Base-by-base conservation (phyloP, 768 basidiomycete species). In the Podaxis mareebaensis region DNA sequence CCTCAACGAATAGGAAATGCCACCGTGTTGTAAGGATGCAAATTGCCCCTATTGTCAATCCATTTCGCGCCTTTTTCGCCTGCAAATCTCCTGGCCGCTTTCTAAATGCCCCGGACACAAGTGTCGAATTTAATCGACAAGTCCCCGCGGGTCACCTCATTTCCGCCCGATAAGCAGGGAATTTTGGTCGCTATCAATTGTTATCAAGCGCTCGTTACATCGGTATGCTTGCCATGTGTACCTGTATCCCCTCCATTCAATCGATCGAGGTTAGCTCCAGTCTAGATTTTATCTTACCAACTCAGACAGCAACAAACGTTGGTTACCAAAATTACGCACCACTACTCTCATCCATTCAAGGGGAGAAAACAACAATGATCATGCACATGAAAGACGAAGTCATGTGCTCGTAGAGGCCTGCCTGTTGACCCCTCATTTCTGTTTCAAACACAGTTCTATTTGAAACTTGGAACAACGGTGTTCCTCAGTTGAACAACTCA, bases 111-210 rank as follows among this genome's bases (percentile, higher is more conserved):
- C 22, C 17, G 42, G 56, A 28, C 56, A 42, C 42, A 28, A 12
- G 40, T 58, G 22, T 58, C 56, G 40, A 15, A 58, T 58, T 33
- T 44, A 42, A 38, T 44, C 56, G 56, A 28, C 39, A 24, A 46
- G 56, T 46, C 56, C 40, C 28, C 49, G 49, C 49, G 22, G 26
- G 11, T 51, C 20, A 15, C 24, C 26, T 51, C 42, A 17, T 44
- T 42, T 44, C 42, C 42, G 42, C 42, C 15, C 4, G 22, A 51
- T 51, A 51, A 51, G 49, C 49, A 11, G 49, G 20, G 49, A 51
- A 24, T 42, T 46, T n/a, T 20, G 3, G 40, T 4, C 40, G 49
- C 24, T 51, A 51, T 51, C 49, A 24, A 51, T 2, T 11, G 26
- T 51, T 51, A 51, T 51, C 49, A 24, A 51, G 22, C 42, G 42